Base-by-base conservation (phyloP, 495 filamentous ascomycete species). In the Neurospora sp. region DNA sequence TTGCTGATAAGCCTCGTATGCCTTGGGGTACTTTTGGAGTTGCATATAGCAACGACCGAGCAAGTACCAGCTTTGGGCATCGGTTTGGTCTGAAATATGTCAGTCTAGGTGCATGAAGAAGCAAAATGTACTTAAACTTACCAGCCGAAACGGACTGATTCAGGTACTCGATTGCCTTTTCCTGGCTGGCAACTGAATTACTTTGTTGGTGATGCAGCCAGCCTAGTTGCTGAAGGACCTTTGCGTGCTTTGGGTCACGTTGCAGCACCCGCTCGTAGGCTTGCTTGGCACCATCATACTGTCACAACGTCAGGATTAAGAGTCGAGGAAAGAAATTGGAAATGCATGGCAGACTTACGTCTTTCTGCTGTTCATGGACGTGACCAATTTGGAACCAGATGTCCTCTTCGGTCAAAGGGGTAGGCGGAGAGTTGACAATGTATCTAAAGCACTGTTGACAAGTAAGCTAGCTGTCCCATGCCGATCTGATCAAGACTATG, bases 301-400 rank as follows among this genome's bases (percentile, higher is more conserved):
- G 78, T 71, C 76, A 70, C 72, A 72, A 73, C 78, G 81, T 80
- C 39, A 78, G 71, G 46, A 72, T 84, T 42, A 83, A 73, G 69
- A 74, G 39, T 39, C 66, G 18, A 70, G n/a, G 18, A 54, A 14
- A 10, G 12, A 9, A 2, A 31, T 11, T 18, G 2, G 0, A 39
- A 18, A 16, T 11, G 12, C 27, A 27, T 27, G 70, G 42, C 44
- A 66, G 31, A 88, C 96, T 83, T 86, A 98, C 96, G 77, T 99
- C 96, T 86, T 98, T 98, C 81, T 98, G 95, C 77, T 98, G 96
- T 77, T 99, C 96, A 80, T 99, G 93, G 69, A 99, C 96, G 82
- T 99, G 96, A 35, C 96, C 96, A 76, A 99, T 98, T 81, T 99
- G 96, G 83, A 99, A 99, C 95, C 95, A 98, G 74, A 99, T 99